Evolutionary conservation across 2,329 filamentous ascomycete species (phyloP).

Genomic region (Pseudocercospora musae): DNA sequence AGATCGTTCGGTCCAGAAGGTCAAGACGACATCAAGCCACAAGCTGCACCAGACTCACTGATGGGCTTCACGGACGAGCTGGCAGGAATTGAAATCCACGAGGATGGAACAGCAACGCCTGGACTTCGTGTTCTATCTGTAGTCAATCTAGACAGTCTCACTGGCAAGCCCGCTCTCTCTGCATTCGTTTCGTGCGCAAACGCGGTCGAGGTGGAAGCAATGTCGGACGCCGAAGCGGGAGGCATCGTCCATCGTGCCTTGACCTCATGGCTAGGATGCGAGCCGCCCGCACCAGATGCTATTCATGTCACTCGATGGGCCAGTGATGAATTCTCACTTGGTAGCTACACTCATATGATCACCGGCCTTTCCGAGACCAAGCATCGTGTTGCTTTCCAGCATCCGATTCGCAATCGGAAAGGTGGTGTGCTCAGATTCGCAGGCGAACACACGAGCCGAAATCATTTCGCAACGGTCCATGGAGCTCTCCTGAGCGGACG

Average conservation of each 20-base stretch:
- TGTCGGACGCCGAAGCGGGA: slow-evolving; percentile 19
- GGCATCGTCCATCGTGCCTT: slow-evolving; percentile 24
- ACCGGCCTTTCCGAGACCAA: slow-evolving; percentile 18
- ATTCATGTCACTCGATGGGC: slow-evolving; percentile 28
- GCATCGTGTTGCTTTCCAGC: slow-evolving; percentile 22
- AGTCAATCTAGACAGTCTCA: slow-evolving; percentile 25
- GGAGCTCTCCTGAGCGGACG: slow-evolving; percentile 28
- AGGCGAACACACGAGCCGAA: slow-evolving; percentile 27
- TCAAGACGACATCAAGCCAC: background rate
- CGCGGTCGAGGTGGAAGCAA: slow-evolving; percentile 21
- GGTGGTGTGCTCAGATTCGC: slow-evolving; percentile 25
- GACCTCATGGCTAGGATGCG: slow-evolving; percentile 21
- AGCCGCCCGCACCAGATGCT: slow-evolving; percentile 20
- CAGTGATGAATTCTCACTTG: slow-evolving; percentile 19
- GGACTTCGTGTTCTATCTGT: slow-evolving; percentile 21
- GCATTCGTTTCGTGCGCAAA: slow-evolving; percentile 27
- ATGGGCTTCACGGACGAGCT: slow-evolving; percentile 26
- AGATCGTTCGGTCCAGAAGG: slow-evolving; percentile 4
- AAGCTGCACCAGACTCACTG: slow-evolving; percentile 17
- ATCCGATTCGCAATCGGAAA: slow-evolving; percentile 9
- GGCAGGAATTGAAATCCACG: slow-evolving; percentile 20
- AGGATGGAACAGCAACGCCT: slow-evolving; percentile 12
- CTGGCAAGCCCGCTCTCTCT: slow-evolving; percentile 21
- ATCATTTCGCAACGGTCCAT: slow-evolving; percentile 30
- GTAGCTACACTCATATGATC: slow-evolving; percentile 30